phyloP scores from a whole-genome alignment of 352 stramenopile genomes.

The Pythium apleroticum region DNA sequence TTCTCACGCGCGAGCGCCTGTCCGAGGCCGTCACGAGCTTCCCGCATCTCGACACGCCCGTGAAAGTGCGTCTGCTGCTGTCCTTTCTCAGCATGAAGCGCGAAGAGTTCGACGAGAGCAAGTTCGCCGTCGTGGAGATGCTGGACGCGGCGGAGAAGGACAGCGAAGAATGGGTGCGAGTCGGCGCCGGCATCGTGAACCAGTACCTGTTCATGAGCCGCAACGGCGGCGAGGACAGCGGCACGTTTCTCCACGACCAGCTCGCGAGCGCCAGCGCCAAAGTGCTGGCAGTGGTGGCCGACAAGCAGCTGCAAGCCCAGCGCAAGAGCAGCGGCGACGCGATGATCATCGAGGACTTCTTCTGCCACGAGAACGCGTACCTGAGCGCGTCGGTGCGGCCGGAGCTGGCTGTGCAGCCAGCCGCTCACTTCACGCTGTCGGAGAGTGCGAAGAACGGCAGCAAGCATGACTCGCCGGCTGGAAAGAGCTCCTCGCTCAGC shows the following conservation, averaged over 20 bases:
- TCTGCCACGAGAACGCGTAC: slow-evolving; percentile 67
- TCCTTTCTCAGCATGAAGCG: slow-evolving; percentile 61
- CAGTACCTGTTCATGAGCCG: slow-evolving; percentile 61
- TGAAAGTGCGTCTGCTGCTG: slow-evolving; percentile 66
- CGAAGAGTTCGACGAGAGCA: slow-evolving; percentile 51
- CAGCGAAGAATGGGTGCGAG: slow-evolving; percentile 69
- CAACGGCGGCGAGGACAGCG: slow-evolving; percentile 31
- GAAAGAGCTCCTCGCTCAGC: neutral
- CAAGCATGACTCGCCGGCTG: slow-evolving; percentile 3
- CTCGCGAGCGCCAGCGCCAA: slow-evolving; percentile 41
- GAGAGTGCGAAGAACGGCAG: slow-evolving; percentile 30
- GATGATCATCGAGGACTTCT: slow-evolving; percentile 47
- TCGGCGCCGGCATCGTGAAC: slow-evolving; percentile 60
- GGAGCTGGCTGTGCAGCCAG: slow-evolving; percentile 37
- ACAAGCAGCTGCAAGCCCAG: slow-evolving; percentile 16
- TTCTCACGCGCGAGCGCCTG: slow-evolving; percentile 63
- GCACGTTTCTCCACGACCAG: slow-evolving; percentile 70
- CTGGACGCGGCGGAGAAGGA: slow-evolving; percentile 58
- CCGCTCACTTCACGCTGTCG: slow-evolving; percentile 66
- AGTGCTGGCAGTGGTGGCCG: slow-evolving; percentile 46
- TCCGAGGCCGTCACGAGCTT: slow-evolving; percentile 60
- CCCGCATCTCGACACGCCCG: slow-evolving; percentile 53
- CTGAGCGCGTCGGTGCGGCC: slow-evolving; percentile 58
- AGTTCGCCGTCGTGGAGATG: slow-evolving; percentile 49
- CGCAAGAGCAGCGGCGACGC: slow-evolving; percentile 19